These are phyloP conservation scores for Lachnellula subtilissima DNA, from an alignment of 2,329 filamentous ascomycete species.

Conservation along the genomic window DNA sequence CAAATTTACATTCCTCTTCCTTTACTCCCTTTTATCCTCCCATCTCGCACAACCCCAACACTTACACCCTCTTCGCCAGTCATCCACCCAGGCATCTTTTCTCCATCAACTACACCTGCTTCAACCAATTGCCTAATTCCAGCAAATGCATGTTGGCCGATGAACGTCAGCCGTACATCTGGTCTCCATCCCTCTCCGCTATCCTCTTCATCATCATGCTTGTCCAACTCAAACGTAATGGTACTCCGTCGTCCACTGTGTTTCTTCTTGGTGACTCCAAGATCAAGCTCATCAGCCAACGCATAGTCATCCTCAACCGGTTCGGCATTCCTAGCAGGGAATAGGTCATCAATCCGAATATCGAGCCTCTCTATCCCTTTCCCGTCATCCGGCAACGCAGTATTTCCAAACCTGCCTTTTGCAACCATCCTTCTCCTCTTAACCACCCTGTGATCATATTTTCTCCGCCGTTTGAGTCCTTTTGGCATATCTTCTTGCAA, in stretches of 20 bases:
- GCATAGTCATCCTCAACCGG: constrained; percentile 20
- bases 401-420: constrained; percentile 64
- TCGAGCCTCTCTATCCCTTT: constrained; percentile 59
- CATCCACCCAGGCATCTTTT: constrained; percentile 84
- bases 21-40: constrained; percentile 57
- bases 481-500: constrained; percentile 6
- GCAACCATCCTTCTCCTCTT: constrained; percentile 61
- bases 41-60: constrained; percentile 61
- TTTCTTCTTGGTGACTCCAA: constrained; percentile 24
- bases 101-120: constrained; percentile 67
- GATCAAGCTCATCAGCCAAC: constrained; percentile 24
- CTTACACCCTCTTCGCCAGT: constrained; percentile 82
- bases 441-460: constrained; percentile 33
- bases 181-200: constrained; percentile 46
- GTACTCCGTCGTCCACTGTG: constrained; percentile 29
- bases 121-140: constrained; percentile 76
- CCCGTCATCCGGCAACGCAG: constrained; percentile 50
- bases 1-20: constrained; percentile 42
- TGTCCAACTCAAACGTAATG: constrained; percentile 20
- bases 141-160: constrained; percentile 74
- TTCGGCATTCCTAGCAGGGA: constrained; percentile 33
- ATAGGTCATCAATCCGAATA: constrained; percentile 54
- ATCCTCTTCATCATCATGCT: constrained; percentile 28
- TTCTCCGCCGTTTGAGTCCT: constrained; percentile 26
- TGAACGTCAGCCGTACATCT: constrained; percentile 61